These are phyloP conservation scores for Quercus tomentella DNA, from an alignment of 331 rosid genomes.

Conservation along the genomic window DNA sequence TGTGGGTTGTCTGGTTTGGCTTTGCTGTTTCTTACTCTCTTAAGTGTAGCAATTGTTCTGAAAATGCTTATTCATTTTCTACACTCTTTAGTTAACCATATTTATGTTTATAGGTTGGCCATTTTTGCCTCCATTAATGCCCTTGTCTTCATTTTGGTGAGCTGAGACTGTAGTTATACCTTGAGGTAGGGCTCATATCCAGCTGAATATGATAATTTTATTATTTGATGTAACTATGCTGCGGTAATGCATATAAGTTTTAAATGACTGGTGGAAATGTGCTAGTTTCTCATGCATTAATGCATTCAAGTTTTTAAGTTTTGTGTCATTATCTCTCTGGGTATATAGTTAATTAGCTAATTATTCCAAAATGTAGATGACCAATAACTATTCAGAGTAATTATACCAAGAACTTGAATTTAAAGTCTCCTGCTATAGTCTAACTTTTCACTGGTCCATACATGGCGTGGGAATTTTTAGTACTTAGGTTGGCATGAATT, in stretches of 20 bases:
- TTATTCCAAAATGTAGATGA: constrained; percentile 12
- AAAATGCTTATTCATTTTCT: not conserved
- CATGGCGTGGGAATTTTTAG: constrained; percentile 2
- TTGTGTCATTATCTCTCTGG: constrained; percentile 19
- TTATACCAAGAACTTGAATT: not conserved
- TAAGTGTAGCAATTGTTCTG: not conserved
- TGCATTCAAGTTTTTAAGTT: constrained; percentile 19
- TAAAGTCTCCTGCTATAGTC: not conserved
- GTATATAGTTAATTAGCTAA: not conserved
- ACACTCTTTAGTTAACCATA: not conserved
- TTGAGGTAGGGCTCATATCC: not conserved
- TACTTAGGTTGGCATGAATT: constrained; percentile 20
- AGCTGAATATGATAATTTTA: constrained; percentile 1
- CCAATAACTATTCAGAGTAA: constrained; percentile 4
- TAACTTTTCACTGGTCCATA: not conserved
- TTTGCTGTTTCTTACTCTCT: constrained; percentile 4
- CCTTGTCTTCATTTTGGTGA: constrained; percentile 17
- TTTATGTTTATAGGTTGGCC: not conserved
- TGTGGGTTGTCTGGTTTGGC: constrained; percentile 21
- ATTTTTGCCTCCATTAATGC: constrained; percentile 3
- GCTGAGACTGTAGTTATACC: constrained; percentile 2
- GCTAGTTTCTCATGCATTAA: constrained; percentile 18
- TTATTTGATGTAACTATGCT: constrained; percentile 22
- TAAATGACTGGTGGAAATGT: not conserved
- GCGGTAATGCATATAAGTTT: not conserved